Evolutionary conservation across 225 moss, liverwort and hornwort species (phyloP), one percentile per base, ranked within the genome.

Genomic region (Sphagnum tenellum): DNA sequence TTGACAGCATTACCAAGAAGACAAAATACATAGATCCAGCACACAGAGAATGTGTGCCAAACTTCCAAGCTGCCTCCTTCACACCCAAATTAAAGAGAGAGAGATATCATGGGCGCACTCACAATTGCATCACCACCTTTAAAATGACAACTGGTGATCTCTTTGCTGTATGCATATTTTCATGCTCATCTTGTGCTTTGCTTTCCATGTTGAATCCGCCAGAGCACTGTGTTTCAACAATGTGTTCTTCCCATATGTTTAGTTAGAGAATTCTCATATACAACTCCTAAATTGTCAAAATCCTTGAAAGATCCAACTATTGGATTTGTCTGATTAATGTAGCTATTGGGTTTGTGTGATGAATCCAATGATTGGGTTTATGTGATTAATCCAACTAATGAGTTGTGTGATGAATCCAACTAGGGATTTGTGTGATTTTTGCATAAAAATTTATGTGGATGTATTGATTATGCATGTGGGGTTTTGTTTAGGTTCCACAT

Each of bases 11-110:
- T 66, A 69, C 69, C 61, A 76, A 76, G 60, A 70, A 79, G 55
- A 68, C 69, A 12, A 79, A 82, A 67, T 76, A 74, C 55, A 78
- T 74, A 51, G 78, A 78, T 68, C 78, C 73, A 62, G 66, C 66
- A 14, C 73, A 78, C 45, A 64, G 71, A 47, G 1, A 54, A 12
- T 78, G 76, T 50, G 62, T 63, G 11, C 75, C 75, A 12, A 66
- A 71, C 12, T 76, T 82, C 66, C 63, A 71, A 60, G 70, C 66
- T 60, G 68, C 73, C 56, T 66, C 60, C 66, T 79, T 82, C 71
- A 74, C 50, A 11, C 71, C 71, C 11, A 64, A 60, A 9, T 56
- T 73, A 52, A 64, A 54, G 55, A 61, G 61, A 44, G 80, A 80
- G 44, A 80, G 73, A 57, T 76, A 76, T 55, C 64, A 74, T 49